A percentile compares a stretch with the other conserved stretches of the same genome.
phyloP scores from a whole-genome alignment of 177 flowering plant species.

The Vitis hybrid region DNA sequence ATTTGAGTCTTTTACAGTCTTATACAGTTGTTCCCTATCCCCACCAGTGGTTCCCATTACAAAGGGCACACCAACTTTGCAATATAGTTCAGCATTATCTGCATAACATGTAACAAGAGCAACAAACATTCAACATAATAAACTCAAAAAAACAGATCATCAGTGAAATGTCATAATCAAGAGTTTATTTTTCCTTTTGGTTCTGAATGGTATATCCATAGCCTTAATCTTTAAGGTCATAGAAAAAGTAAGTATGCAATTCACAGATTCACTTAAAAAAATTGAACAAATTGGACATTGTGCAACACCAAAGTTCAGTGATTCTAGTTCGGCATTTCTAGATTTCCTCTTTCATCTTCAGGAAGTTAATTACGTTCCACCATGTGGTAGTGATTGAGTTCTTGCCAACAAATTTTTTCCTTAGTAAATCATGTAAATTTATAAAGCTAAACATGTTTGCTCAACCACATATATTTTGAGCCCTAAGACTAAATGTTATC shows the following conservation, averaged over 20 bases:
- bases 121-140: background rate
- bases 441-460: background rate
- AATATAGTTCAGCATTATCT: slow-evolving; percentile 86
- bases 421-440: background rate
- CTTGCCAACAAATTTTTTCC: background rate
- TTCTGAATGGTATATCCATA: too few species aligned
- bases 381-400: background rate
- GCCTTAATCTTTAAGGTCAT: too few species aligned
- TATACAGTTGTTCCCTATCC: slow-evolving; percentile 66
- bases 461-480: background rate
- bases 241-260: too few species aligned
- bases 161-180: too few species aligned
- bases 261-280: too few species aligned
- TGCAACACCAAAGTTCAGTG: too few species aligned
- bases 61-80: slow-evolving; percentile 93
- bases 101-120: slow-evolving; percentile 6
- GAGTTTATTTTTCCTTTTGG: too few species aligned
- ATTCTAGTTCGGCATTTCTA: background rate
- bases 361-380: background rate
- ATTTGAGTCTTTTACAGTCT: slow-evolving; percentile 69
- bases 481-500: too few species aligned
- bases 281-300: too few species aligned
- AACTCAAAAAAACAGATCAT: background rate
- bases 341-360: background rate
- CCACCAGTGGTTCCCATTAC: slow-evolving; percentile 99